These are phyloP conservation scores for Acacia pycnantha DNA, from an alignment of 331 rosid species.

Conservation along the genomic window DNA sequence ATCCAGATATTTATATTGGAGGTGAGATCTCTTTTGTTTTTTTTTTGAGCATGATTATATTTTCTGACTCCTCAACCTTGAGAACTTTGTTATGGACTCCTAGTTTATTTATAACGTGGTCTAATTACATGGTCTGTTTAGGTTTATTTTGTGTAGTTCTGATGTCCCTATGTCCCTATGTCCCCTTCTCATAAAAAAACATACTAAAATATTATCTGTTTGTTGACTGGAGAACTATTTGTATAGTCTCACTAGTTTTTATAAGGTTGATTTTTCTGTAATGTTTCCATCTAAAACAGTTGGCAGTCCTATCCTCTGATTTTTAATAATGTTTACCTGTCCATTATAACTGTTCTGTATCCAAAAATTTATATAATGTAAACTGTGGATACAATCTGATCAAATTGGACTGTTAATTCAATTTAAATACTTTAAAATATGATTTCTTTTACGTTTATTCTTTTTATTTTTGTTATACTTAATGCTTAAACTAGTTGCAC, in stretches of 20 bases:
- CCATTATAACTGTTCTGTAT: not conserved
- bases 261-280: not conserved
- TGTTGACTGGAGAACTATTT: not conserved
- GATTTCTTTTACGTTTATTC: not conserved
- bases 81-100: not conserved
- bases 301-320: not conserved
- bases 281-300: not conserved
- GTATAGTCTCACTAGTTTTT: not conserved
- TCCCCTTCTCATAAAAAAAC: not conserved
- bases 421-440: not conserved
- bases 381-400: not conserved
- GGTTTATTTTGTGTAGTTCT: not conserved
- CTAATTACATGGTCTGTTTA: not conserved
- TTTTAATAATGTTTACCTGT: not conserved
- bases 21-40: constrained; percentile 56
- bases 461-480: not conserved
- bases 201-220: not conserved
- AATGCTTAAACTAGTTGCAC: not conserved
- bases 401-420: not conserved
- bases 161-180: not conserved
- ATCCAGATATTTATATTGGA: constrained; percentile 62
- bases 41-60: constrained; percentile 20
- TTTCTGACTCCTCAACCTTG: constrained; percentile 18
- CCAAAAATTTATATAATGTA: not conserved
- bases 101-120: not conserved